Base-by-base conservation (phyloP, 2,329 filamentous ascomycete genomes). In the Aspergillus felis region DNA sequence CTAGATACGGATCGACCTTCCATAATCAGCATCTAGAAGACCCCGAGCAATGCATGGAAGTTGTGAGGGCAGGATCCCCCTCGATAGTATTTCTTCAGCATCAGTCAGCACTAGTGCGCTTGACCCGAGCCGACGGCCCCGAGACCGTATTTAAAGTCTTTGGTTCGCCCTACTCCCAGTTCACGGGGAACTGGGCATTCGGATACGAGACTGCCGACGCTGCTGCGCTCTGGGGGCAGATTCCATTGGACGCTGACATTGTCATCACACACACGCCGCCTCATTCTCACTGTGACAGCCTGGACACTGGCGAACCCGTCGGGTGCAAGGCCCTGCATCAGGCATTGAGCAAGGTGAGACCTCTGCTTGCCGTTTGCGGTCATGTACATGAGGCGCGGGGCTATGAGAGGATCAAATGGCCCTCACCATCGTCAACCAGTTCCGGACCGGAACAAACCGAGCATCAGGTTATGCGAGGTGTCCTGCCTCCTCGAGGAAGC, bases 301-400 rank as follows among this genome's bases (percentile, higher is more conserved):
- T 62, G 48, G 60, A 57, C 25, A 66, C 56, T 4, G 67, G 66
- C 25, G 64, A 52, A 28, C 56, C 64, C n/a, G 73, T 76, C 57
- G 83, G 84, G 41, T 86, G 83, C 66, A 68, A 74, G 57, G 73
- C 69, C 14, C 75, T 86, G 51, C 69, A 72, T 35, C 65, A 74
- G 57, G 70, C 73, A 2, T 61, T 86, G 53, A 73, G 74, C 66
- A 70, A 72, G 35, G 74, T 82, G 28, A 75, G 79, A 54, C 84
- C 84, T 27, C 68, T 72, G 61, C 68, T 86, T 58, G 77, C 77
- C 60, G 71, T 86, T 54, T 86, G 80, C 66, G 84, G 84, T n/a
- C 83, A 86, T 73, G 80, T 84, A 41, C 83, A 86, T 70, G 79
- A 82, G 65, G 79, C 76, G 46, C 73, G 83, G 66, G 83, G 83